Percentiles rank a stretch among this genome's conserved stretches.
phyloP scores from a whole-genome alignment of 345 rosid species.

The Ceriops tagal region DNA sequence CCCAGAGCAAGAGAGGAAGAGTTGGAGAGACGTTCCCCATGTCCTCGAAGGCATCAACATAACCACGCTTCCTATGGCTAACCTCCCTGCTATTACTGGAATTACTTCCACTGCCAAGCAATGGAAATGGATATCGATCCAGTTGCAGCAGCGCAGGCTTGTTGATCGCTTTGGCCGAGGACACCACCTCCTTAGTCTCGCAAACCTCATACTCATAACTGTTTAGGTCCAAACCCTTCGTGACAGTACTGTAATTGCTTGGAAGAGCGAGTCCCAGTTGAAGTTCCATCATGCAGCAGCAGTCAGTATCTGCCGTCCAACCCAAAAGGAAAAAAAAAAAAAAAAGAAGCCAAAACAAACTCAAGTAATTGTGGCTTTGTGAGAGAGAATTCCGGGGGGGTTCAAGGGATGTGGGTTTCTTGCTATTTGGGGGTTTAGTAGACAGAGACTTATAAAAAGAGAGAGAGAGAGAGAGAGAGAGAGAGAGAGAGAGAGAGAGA shows the following conservation, averaged over 20 bases:
- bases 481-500: background rate
- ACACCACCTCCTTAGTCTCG: background rate
- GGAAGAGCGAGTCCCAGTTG: constrained; percentile 44
- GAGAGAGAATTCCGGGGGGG: no score
- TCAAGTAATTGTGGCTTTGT: background rate
- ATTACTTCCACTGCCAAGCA: background rate
- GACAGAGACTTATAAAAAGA: background rate
- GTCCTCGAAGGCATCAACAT: constrained; percentile 18
- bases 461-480: background rate
- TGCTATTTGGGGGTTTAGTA: background rate
- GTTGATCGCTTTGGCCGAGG: no score
- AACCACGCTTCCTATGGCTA: constrained; percentile 21
- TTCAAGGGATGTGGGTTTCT: constrained; percentile 18
- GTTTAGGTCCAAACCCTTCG: constrained; percentile 1
- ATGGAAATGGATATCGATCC: background rate
- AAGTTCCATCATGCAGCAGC: constrained; percentile 35
- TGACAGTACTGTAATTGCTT: background rate
- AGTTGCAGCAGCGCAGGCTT: no score
- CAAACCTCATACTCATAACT: no score
- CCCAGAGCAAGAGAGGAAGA: constrained; percentile 34
- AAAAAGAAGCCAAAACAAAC: background rate
- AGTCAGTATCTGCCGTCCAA: background rate
- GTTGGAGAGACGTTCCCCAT: constrained; percentile 23
- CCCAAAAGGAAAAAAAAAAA: background rate
- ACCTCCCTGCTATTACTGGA: background rate